These are phyloP conservation scores for Cymbopogon citratus DNA, from an alignment of 176 grass and related monocot species.

Conservation along the genomic window DNA sequence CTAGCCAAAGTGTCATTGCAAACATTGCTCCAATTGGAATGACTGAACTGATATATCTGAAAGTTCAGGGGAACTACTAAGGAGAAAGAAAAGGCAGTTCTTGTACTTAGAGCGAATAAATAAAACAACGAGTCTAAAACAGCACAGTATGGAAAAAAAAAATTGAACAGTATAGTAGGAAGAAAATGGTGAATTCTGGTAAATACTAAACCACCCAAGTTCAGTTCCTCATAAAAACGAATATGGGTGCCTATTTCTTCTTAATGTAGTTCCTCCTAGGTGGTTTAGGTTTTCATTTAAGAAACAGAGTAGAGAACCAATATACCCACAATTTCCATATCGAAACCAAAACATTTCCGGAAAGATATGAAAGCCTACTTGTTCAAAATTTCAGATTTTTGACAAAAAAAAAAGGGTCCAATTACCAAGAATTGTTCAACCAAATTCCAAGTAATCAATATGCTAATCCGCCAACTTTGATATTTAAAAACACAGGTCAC, in stretches of 20 bases:
- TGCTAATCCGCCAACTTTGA: neutral
- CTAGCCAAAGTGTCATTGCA: conserved; percentile 97
- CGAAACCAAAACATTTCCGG: neutral
- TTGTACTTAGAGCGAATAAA: conserved; percentile 7
- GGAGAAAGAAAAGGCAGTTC: neutral
- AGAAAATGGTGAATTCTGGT: neutral
- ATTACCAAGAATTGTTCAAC: neutral
- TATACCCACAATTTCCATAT: neutral
- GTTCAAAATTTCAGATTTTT: neutral
- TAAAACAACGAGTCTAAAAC: neutral
- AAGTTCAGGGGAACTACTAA: conserved; percentile 21
- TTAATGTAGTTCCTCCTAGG: neutral
- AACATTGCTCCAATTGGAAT: conserved; percentile 99
- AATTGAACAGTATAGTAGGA: neutral
- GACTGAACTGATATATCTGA: conserved; percentile 95
- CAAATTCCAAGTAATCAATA: neutral
- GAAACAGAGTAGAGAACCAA: neutral
- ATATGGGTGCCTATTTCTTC: neutral
- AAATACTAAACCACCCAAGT: neutral
- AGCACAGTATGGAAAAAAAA: neutral
- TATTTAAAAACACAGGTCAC: neutral
- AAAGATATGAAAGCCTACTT: neutral
- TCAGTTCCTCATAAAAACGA: neutral
- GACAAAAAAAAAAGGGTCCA: neutral
- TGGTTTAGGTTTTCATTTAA: neutral